Evolutionary conservation across 495 filamentous ascomycete genomes (phyloP).

Genomic region (Daldinia childiae): DNA sequence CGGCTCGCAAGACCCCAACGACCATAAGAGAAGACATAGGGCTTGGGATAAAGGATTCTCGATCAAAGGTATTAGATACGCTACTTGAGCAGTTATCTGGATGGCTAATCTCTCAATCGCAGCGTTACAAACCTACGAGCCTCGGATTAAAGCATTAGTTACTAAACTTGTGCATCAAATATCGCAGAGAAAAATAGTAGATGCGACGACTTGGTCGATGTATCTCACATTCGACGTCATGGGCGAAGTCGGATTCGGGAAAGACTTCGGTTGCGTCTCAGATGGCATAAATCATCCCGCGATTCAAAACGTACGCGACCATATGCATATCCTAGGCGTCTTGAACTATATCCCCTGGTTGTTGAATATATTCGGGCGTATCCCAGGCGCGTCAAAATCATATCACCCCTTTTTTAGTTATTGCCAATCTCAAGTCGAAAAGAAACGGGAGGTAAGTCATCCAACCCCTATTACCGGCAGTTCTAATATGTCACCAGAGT

Average conservation of each 20-base stretch:
- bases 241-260: slow-evolving; percentile 39
- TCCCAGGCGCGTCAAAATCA: slow-evolving; percentile 15
- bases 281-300: slow-evolving; percentile 42
- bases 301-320: slow-evolving; percentile 44
- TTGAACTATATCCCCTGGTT: slow-evolving; percentile 52
- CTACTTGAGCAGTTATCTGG: not conserved
- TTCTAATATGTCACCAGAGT: not conserved
- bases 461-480: not conserved
- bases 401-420: slow-evolving; percentile 24
- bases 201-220: slow-evolving; percentile 43
- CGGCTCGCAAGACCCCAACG: slow-evolving; percentile 34
- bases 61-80: slow-evolving; percentile 38
- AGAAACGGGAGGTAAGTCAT: slow-evolving; percentile 26
- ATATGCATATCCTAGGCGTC: slow-evolving; percentile 48
- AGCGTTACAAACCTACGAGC: slow-evolving; percentile 44
- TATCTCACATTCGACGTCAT: slow-evolving; percentile 48
- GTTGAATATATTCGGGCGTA: slow-evolving; percentile 25
- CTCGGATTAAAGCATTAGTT: slow-evolving; percentile 39
- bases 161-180: slow-evolving; percentile 44
- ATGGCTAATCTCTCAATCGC: not conserved
- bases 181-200: slow-evolving; percentile 27
- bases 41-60: slow-evolving; percentile 50
- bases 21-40: slow-evolving; percentile 47
- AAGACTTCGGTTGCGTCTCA: slow-evolving; percentile 53
- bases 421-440: slow-evolving; percentile 17